These are phyloP conservation scores for Pseudogymnoascus sp. DNA, from an alignment of 2,329 filamentous ascomycete species.

Conservation along the genomic window DNA sequence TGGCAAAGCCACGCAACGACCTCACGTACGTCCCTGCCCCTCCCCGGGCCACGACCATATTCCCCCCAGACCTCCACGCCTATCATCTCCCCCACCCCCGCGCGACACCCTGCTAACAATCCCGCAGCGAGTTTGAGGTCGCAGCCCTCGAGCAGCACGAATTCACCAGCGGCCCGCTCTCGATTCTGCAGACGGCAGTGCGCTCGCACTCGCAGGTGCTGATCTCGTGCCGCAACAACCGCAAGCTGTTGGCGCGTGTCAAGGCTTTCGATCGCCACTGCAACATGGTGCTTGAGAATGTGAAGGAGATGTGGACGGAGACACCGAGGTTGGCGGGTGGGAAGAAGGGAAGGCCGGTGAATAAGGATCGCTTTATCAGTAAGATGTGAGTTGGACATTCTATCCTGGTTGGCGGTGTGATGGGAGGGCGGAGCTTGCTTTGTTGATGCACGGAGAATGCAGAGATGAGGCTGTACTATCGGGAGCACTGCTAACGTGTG, in stretches of 20 bases:
- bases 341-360: conserved; percentile 82
- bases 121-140: conserved; percentile 76
- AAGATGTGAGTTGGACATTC: conserved; percentile 61
- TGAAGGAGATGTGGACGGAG: conserved; percentile 99
- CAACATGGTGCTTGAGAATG: conserved; percentile 98
- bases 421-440: neutral
- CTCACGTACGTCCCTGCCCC: conserved; percentile 62
- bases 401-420: conserved; percentile 12
- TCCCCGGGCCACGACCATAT: conserved; percentile 13
- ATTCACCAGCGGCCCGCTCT: conserved; percentile 72
- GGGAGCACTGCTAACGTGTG: neutral
- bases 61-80: conserved; percentile 13
- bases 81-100: conserved; percentile 9
- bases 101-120: conserved; percentile 16
- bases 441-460: neutral
- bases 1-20: conserved; percentile 80
- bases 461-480: neutral
- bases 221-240: conserved; percentile 96
- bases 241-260: conserved; percentile 91
- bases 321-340: conserved; percentile 73
- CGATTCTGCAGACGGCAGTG: conserved; percentile 93
- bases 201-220: conserved; percentile 91
- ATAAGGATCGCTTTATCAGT: conserved; percentile 97
- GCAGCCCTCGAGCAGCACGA: conserved; percentile 72
- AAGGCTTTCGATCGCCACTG: conserved; percentile 98